Conservation (phyloP, 495 filamentous ascomycete species). For the Aspergillus panamensis region DNA sequence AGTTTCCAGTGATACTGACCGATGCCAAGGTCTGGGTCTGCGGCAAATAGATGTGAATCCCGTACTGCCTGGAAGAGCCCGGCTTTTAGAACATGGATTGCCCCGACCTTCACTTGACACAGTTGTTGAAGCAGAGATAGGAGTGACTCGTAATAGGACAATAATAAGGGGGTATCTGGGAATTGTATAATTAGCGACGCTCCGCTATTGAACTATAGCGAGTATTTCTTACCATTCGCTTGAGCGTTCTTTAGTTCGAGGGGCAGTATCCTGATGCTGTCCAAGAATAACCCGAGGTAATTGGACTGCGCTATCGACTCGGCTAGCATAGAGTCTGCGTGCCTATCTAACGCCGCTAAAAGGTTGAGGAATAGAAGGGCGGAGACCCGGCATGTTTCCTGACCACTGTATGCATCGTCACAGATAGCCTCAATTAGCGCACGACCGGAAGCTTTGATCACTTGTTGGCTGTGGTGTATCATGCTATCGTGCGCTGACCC, state of each 20-base stretch:
- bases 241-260: constrained; percentile 55
- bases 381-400: constrained; percentile 74
- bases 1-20: constrained; percentile 43
- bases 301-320: constrained; percentile 80
- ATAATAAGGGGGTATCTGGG: constrained; percentile 50
- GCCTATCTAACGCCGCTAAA: constrained; percentile 61
- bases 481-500: constrained; percentile 34
- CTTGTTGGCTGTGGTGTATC: constrained; percentile 63
- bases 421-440: constrained; percentile 80
- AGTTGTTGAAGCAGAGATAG: constrained; percentile 81
- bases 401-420: constrained; percentile 87
- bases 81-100: constrained; percentile 74
- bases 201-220: neutral
- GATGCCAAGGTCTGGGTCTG: constrained; percentile 88
- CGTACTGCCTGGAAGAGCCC: constrained; percentile 84
- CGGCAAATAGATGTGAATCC: constrained; percentile 76
- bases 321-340: constrained; percentile 66
- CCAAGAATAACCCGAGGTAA: constrained; percentile 84
- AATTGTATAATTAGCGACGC: constrained; percentile 18
- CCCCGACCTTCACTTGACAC: constrained; percentile 73
- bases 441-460: constrained; percentile 72
- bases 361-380: constrained; percentile 75
- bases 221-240: constrained; percentile 44
- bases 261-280: constrained; percentile 70
- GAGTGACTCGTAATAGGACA: constrained; percentile 69